Base-by-base conservation (phyloP, 768 basidiomycete species). In the Candolleomyces aberdarensis region DNA sequence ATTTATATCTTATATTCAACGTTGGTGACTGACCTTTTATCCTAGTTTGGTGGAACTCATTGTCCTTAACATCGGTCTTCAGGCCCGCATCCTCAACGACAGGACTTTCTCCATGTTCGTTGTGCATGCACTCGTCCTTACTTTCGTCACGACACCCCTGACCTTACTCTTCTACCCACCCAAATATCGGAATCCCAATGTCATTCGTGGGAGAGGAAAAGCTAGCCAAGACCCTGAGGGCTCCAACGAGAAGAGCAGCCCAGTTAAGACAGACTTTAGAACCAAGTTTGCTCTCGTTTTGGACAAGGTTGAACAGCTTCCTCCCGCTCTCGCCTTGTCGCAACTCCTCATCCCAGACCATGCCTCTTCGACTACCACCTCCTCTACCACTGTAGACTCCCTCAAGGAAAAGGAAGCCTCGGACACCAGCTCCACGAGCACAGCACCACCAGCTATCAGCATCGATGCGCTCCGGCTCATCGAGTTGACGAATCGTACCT, bases 31-130 rank as follows among this genome's bases (percentile, higher is more conserved):
- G 26, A 43, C 52, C 47, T 22, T 50, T 39, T 39, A 9, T 59
- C 15, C 22, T 59, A 87, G 85, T 36, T 76, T 87, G 22, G 92
- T 95, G 22, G 94, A 96, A 71, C 84, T 96, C 32, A 95, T 97
- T 64, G 94, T 95, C 5, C 83, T 96, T 67, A 97, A 97, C 69
- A 87, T 96, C 64, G 94, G 94, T 55, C 78, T 92, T 9, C 72
- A 79, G 62, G 91, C 91, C 3, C 74, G 75, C 15, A 86, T 91
- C 58, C 78, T 90, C 52, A 79, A 85, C 67, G 73, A 78, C 0
- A 80, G 84, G 20, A 83, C 89, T 8, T 94, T 96, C 78, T 91
- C 92, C 0, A 94, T 95, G 91, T 93, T 96, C 64, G 93, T 96
- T 62, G 76, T 95, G 53, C 85, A 87, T 51, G 87, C 89, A 3